phyloP scores from a whole-genome alignment of 208 protist species.

The Crithidia thermophila region DNA sequence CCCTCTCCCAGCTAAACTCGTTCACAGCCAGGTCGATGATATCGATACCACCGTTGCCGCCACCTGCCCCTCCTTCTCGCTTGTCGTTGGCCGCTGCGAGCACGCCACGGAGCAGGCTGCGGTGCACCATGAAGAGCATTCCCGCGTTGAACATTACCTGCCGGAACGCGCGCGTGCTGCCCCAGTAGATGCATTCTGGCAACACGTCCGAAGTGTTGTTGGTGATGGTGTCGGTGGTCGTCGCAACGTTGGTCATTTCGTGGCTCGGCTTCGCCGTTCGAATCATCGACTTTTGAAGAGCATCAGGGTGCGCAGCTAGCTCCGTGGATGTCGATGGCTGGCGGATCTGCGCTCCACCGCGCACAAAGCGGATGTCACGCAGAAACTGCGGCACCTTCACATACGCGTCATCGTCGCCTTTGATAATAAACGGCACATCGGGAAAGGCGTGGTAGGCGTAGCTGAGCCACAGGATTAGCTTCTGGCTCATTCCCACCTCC shows the following conservation, averaged over 20 bases:
- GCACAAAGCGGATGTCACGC: conserved; percentile 26
- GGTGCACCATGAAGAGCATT: conserved; percentile 5
- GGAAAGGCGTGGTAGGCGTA: conserved; percentile 34
- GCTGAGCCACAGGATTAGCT: conserved; percentile 33
- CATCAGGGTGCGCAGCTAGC: no score
- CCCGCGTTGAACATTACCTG: neutral
- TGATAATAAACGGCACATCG: conserved; percentile 39
- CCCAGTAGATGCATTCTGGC: conserved; percentile 13
- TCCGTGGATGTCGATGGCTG: neutral
- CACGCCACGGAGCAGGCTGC: neutral
- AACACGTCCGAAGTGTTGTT: no score
- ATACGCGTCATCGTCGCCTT: conserved; percentile 56
- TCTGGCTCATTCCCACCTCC: conserved; percentile 40
- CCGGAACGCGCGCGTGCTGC: neutral
- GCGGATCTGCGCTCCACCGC: neutral
- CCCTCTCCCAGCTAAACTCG: neutral
- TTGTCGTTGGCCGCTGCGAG: neutral
- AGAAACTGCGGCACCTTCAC: conserved; percentile 51
- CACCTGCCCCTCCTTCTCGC: no score
- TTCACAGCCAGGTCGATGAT: neutral
- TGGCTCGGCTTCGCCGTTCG: no score
- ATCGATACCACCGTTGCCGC: neutral
- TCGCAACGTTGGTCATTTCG: neutral
- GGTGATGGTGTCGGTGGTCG: no score
- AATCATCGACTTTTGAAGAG: no score